Base-by-base conservation (phyloP, 371 early-diverging fungal species). In the Syncephalastrum sp. region DNA sequence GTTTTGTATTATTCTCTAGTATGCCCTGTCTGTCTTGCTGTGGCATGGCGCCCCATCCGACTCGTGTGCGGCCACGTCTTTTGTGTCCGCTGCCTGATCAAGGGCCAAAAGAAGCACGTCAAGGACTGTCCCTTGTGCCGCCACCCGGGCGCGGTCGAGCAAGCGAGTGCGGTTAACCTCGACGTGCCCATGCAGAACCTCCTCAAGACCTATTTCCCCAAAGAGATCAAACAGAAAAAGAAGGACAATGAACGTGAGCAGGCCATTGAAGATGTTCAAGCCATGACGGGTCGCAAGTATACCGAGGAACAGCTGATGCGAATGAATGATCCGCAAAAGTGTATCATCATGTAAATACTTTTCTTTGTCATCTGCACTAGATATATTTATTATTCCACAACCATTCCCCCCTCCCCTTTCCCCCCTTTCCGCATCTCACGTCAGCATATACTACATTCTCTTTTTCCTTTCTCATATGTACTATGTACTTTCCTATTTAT, bases 41-140 rank as follows among this genome's bases (percentile, higher is more conserved):
- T 91, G 45, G 80, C 82, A 3, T 91, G 90, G 90, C 71, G 85
- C 42, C 91, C 91, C 12, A 86, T 91, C 48, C 84, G 90, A 7
- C 70, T 91, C 13, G 69, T 65, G 23, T 91, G 91, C 65, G 63
- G 65, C 1, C 91, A 91, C 58, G 76, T 88, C 6, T 91, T 88
- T 57, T 91, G 91, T 61, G 82, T 88, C 1, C 81, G 87, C 2
- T 91, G 91, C 50, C 54, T 90, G n/a, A 76, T 91, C 57, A 86
- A 89, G 57, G 87, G 89, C 3, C 84, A 83, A 42, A 62, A 69
- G n/a, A 75, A 82, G 25, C 66, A 71, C 4, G 84, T 89, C 77
- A 57, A 65, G 25, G 77, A 85, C 59, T 91, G 91, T 57, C 91
- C 91, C 0, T 42, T 91, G 15, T 91, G 91, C 54, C 84, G 91